Evolutionary conservation across 306 rosid genomes (phyloP).

Genomic region (Arachis stenosperma): DNA sequence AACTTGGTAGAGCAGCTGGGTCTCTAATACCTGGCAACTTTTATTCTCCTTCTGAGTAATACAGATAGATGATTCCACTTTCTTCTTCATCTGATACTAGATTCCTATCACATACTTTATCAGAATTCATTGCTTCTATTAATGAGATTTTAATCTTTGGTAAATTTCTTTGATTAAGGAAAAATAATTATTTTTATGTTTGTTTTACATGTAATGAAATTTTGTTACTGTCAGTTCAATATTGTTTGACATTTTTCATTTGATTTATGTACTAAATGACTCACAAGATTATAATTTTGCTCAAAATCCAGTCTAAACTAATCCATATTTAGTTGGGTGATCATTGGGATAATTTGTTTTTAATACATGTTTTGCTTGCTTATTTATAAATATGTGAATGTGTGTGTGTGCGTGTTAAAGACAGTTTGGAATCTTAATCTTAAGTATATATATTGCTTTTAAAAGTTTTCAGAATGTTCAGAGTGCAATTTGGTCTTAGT

Average conservation of each 20-base stretch:
- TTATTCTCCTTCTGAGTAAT: no score
- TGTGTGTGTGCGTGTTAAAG: neutral
- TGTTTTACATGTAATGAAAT: neutral
- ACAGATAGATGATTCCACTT: no score
- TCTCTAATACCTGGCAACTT: no score
- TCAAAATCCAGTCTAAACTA: conserved; percentile 3
- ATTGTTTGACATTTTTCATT: neutral
- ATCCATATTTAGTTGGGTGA: neutral
- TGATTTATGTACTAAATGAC: conserved; percentile 13
- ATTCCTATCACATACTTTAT: no score
- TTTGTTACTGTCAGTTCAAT: conserved; percentile 15
- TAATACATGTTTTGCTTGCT: neutral
- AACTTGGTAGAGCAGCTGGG: no score
- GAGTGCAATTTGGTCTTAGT: conserved; percentile 29
- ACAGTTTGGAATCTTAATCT: neutral
- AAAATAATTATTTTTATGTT: neutral
- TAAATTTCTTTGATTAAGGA: conserved; percentile 7
- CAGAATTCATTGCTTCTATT: no score
- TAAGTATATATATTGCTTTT: conserved; percentile 3
- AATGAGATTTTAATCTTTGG: no score
- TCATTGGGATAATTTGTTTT: neutral
- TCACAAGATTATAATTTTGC: neutral
- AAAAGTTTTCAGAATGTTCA: conserved; percentile 25
- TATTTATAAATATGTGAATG: neutral
- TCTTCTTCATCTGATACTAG: no score